Percentiles rank a stretch among this genome's conserved stretches.
phyloP scores from a whole-genome alignment of 768 basidiomycete species.

The Paxillus ammoniavirescens region DNA sequence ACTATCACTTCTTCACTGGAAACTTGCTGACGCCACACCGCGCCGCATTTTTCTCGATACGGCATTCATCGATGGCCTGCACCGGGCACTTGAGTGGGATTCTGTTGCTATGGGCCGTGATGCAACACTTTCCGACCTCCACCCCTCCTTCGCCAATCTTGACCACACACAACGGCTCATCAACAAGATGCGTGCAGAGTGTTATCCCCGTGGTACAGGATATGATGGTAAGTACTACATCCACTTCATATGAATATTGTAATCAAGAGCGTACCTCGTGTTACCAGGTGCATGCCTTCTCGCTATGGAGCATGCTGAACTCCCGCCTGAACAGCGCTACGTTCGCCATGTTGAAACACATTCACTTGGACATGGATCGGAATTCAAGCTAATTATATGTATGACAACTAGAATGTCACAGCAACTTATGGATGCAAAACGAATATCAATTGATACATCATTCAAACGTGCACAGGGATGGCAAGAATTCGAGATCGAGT shows the following conservation, averaged over 20 bases:
- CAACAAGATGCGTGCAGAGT: not conserved
- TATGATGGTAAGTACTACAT: not conserved
- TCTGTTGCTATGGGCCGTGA: not conserved
- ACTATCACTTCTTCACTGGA: not conserved
- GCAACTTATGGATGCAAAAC: not conserved
- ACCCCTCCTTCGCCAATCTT: slow-evolving; percentile 1
- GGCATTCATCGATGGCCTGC: not conserved
- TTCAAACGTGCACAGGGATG: not conserved
- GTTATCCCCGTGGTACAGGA: not conserved
- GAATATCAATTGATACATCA: slow-evolving; percentile 1
- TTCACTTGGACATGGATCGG: not conserved
- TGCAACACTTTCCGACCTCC: not conserved
- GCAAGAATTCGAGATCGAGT: slow-evolving; percentile 4
- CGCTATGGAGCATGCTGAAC: not conserved
- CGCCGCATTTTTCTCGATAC: not conserved
- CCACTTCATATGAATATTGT: too few species aligned
- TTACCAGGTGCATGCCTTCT: too few species aligned
- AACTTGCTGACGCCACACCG: slow-evolving; percentile 4
- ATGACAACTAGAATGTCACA: not conserved
- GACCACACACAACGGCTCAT: not conserved
- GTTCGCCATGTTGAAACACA: not conserved
- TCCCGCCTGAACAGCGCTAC: not conserved
- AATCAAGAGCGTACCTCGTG: too few species aligned
- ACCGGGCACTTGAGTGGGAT: not conserved
- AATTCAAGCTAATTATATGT: not conserved